These are phyloP conservation scores for Iris macrosiphon DNA, from an alignment of 106 monocot genomes.

Conservation along the genomic window DNA sequence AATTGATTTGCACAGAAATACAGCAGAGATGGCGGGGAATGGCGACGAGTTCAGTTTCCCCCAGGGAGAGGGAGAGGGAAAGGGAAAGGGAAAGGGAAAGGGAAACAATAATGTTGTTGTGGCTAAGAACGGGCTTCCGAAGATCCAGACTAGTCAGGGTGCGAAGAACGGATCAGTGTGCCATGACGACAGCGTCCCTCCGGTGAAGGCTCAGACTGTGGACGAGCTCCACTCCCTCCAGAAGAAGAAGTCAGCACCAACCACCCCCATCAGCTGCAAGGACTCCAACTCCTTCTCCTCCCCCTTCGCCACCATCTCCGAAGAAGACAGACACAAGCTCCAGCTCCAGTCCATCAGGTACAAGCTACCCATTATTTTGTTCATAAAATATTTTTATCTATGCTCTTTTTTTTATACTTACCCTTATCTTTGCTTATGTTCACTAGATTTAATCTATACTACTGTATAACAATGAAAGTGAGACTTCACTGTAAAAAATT, in stretches of 20 bases:
- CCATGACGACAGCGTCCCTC: conserved; percentile 87
- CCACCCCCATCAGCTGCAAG: conserved; percentile 80
- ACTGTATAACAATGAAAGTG: too few species aligned
- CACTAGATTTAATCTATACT: too few species aligned
- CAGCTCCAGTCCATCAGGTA: conserved; percentile 99
- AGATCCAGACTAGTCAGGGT: conserved; percentile 44
- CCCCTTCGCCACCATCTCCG: conserved; percentile 47
- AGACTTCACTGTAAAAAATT: too few species aligned
- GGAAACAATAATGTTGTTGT: too few species aligned
- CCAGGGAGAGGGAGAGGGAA: neutral
- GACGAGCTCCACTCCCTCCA: conserved; percentile 98
- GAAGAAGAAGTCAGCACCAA: conserved; percentile 90
- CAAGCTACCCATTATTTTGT: too few species aligned
- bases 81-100: neutral
- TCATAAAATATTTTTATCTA: neutral
- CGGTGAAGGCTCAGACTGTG: conserved; percentile 94
- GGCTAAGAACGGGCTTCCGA: conserved; percentile 22
- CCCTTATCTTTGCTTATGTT: too few species aligned
- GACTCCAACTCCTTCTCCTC: conserved; percentile 2
- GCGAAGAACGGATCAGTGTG: conserved; percentile 30
- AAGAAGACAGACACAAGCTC: conserved; percentile 74
- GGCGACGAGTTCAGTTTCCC: conserved; percentile 12
- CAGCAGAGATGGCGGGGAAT: conserved; percentile 8
- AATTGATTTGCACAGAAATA: too few species aligned
- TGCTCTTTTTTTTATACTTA: neutral